A percentile compares a stretch with the other conserved stretches of the same genome.
These are phyloP conservation scores for Ogataea sp. DNA, from an alignment of 805 yeast species.

Conservation along the genomic window DNA sequence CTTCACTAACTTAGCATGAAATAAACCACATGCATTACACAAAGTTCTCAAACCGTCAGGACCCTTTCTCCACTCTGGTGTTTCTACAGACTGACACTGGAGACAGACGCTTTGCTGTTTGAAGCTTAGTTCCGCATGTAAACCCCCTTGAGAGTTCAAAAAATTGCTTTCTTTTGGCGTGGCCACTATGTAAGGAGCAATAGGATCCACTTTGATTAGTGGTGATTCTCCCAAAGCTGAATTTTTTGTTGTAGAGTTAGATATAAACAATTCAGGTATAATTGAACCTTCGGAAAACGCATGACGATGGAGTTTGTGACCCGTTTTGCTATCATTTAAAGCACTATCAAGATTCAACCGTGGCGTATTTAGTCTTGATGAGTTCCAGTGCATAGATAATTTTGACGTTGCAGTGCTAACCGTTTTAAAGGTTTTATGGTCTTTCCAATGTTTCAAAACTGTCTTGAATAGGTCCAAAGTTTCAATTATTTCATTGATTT, in stretches of 20 bases:
- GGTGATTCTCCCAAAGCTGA: constrained; percentile 19
- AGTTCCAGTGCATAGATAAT: too few species aligned
- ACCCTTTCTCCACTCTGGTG: constrained; percentile 94
- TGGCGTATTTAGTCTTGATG: neutral
- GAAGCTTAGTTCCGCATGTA: constrained; percentile 27
- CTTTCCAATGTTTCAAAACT: too few species aligned
- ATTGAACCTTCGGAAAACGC: neutral
- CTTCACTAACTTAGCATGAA: constrained; percentile 52
- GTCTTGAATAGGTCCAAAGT: too few species aligned
- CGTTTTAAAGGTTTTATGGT: too few species aligned
- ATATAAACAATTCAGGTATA: constrained; percentile 6
- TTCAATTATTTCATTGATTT: too few species aligned
- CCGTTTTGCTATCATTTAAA: neutral
- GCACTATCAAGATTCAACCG: neutral
- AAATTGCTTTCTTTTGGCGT: constrained; percentile 5
- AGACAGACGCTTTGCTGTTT: constrained; percentile 32
- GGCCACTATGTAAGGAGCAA: constrained; percentile 15
- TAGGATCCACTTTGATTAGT: constrained; percentile 22
- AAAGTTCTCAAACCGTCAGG: constrained; percentile 76
- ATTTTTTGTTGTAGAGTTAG: constrained; percentile 1
- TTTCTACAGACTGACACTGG: constrained; percentile 67
- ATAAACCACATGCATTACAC: constrained; percentile 91
- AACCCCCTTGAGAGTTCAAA: constrained; percentile 23
- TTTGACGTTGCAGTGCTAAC: too few species aligned
- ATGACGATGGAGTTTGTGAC: neutral